phyloP scores from a whole-genome alignment of 1,139 yeast genomes.

The Lodderomyces pseudojiufengensis region DNA sequence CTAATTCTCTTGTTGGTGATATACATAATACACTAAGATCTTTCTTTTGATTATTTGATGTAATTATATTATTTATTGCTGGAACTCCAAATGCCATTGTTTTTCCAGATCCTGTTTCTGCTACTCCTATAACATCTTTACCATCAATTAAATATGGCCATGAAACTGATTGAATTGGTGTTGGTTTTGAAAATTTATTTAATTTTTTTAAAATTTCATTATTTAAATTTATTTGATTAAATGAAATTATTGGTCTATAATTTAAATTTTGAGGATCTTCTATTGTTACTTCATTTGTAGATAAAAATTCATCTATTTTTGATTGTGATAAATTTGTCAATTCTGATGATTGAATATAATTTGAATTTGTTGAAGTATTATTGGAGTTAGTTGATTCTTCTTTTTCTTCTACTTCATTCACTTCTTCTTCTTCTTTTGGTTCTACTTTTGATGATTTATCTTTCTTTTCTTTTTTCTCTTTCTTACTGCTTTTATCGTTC shows the following conservation, averaged over 20 bases:
- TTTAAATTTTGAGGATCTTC: conserved; percentile 59
- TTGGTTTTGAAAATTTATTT: conserved; percentile 77
- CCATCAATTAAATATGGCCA: conserved; percentile 89
- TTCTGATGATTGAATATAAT: conserved; percentile 28
- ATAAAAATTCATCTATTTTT: conserved; percentile 59
- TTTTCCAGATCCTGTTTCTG: conserved; percentile 98
- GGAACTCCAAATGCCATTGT: conserved; percentile 98
- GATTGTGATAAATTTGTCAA: conserved; percentile 41
- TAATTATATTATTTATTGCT: conserved; percentile 70
- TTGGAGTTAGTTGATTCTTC: conserved; percentile 15
- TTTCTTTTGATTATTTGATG: conserved; percentile 29
- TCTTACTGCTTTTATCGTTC: conserved; percentile 46
- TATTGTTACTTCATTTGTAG: conserved; percentile 72
- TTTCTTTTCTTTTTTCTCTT: conserved; percentile 40
- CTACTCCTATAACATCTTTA: conserved; percentile 92
- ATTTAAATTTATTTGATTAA: conserved; percentile 58
- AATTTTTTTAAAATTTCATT: conserved; percentile 54
- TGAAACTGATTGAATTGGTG: conserved; percentile 94
- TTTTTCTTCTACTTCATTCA: conserved; percentile 37
- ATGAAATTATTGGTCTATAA: conserved; percentile 69
- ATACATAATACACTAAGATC: conserved; percentile 78
- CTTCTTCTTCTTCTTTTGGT: conserved; percentile 44
- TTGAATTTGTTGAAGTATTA: conserved; percentile 1
- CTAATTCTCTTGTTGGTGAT: conserved; percentile 96
- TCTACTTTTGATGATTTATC: conserved; percentile 41